Evolutionary conservation across 768 basidiomycete genomes (phyloP).

Genomic region (Mycena sanguinolenta): DNA sequence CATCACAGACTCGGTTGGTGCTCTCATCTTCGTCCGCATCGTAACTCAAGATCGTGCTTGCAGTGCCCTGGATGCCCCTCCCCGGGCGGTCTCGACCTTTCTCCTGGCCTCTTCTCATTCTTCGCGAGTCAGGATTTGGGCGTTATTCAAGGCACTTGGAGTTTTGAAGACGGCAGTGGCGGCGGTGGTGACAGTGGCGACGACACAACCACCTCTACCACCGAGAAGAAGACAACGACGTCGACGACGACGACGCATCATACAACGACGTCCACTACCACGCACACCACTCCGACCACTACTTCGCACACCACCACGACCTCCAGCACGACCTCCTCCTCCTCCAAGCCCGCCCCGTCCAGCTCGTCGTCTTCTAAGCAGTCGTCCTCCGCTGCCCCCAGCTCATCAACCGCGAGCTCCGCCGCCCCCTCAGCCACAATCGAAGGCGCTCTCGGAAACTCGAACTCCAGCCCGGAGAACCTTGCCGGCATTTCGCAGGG

Average conservation of each 20-base stretch:
- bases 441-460: conserved; percentile 44
- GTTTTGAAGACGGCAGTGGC: conserved; percentile 57
- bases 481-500: conserved; percentile 50
- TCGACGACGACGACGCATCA: conserved; percentile 38
- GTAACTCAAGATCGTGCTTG: background rate
- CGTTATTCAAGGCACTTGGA: conserved; percentile 75
- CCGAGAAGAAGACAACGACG: conserved; percentile 34
- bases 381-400: conserved; percentile 15
- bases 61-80: conserved; percentile 78
- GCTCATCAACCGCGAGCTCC: conserved; percentile 26
- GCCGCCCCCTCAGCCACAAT: conserved; percentile 39
- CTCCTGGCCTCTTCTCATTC: conserved; percentile 72
- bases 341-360: conserved; percentile 32
- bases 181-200: conserved; percentile 25
- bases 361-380: conserved; percentile 32
- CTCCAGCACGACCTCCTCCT: conserved; percentile 16
- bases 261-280: conserved; percentile 39
- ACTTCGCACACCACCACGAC: conserved; percentile 34
- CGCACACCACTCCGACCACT: conserved; percentile 37
- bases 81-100: conserved; percentile 74
- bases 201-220: conserved; percentile 37
- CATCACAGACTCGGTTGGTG: conserved; percentile 63
- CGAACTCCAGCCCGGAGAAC: conserved; percentile 47
- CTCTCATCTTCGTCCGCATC: conserved; percentile 13
- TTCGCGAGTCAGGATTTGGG: conserved; percentile 66